phyloP scores from a whole-genome alignment of 768 basidiomycete genomes.

The Hydnomerulius pinastri region DNA sequence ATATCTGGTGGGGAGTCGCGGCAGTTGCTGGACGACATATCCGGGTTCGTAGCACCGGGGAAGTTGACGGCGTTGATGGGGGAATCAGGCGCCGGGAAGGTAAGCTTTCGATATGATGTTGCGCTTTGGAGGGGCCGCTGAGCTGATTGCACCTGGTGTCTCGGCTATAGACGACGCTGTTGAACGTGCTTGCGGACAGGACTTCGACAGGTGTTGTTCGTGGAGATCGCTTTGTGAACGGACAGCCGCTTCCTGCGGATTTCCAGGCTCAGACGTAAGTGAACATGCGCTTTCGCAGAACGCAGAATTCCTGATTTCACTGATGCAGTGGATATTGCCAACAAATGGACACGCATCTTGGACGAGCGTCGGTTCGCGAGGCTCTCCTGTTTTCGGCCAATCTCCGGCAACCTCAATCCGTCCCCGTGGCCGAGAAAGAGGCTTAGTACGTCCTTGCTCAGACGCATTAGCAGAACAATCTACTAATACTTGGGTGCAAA shows the following conservation, averaged over 20 bases:
- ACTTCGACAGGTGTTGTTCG: slow-evolving; percentile 46
- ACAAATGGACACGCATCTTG: slow-evolving; percentile 79
- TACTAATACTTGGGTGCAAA: neutral
- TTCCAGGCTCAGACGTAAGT: slow-evolving; percentile 61
- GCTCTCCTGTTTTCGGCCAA: slow-evolving; percentile 76
- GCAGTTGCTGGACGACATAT: slow-evolving; percentile 42
- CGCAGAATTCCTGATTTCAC: slow-evolving; percentile 47
- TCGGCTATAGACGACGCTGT: slow-evolving; percentile 49
- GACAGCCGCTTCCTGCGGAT: slow-evolving; percentile 51
- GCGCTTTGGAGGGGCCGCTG: neutral
- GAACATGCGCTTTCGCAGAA: neutral
- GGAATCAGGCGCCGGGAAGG: slow-evolving; percentile 31
- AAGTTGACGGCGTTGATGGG: slow-evolving; percentile 52
- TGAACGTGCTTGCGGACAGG: slow-evolving; percentile 56
- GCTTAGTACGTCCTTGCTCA: slow-evolving; percentile 62
- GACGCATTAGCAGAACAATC: neutral
- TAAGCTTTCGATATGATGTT: neutral
- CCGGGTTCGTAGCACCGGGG: slow-evolving; percentile 50
- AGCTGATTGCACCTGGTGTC: neutral
- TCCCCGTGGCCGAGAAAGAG: slow-evolving; percentile 57
- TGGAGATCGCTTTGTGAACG: slow-evolving; percentile 57
- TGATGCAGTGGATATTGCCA: no score
- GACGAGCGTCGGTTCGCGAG: slow-evolving; percentile 73
- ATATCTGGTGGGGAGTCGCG: slow-evolving; percentile 38
- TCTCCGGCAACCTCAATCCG: slow-evolving; percentile 67